Conservation (phyloP, 768 basidiomycete species). For the Suillus ampliporus region DNA sequence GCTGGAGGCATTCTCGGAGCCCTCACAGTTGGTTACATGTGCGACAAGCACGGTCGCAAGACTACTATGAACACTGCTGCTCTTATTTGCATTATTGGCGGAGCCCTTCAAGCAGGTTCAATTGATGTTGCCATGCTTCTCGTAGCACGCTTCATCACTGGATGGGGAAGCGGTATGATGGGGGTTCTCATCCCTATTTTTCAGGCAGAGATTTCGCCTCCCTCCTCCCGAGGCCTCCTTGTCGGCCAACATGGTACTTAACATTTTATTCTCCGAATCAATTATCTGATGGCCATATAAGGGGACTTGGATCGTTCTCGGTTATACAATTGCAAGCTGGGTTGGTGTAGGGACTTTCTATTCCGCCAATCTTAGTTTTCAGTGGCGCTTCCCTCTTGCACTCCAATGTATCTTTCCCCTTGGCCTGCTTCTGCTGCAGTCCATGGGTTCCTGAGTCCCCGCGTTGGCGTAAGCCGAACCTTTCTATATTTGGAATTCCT, state of each 20-base stretch:
- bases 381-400: neutral
- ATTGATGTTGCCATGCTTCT: constrained; percentile 9
- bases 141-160: constrained; percentile 9
- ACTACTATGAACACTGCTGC: constrained; percentile 10
- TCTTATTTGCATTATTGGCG: constrained; percentile 3
- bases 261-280: neutral
- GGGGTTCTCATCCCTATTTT: constrained; percentile 11
- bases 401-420: neutral
- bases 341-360: neutral
- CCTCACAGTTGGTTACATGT: constrained; percentile 11
- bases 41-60: constrained; percentile 5
- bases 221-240: constrained; percentile 1
- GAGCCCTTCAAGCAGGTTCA: constrained; percentile 12
- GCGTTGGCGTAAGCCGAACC: neutral
- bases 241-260: constrained; percentile 6
- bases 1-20: constrained; percentile 8
- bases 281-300: neutral
- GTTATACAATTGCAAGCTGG: constrained; percentile 9
- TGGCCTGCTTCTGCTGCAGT: neutral
- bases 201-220: neutral
- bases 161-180: constrained; percentile 13
- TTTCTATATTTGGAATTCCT: neutral
- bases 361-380: neutral
- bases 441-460: neutral
- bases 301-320: constrained; percentile 8